phyloP scores from a whole-genome alignment of 2,329 filamentous ascomycete species.

The Alternaria rosae region DNA sequence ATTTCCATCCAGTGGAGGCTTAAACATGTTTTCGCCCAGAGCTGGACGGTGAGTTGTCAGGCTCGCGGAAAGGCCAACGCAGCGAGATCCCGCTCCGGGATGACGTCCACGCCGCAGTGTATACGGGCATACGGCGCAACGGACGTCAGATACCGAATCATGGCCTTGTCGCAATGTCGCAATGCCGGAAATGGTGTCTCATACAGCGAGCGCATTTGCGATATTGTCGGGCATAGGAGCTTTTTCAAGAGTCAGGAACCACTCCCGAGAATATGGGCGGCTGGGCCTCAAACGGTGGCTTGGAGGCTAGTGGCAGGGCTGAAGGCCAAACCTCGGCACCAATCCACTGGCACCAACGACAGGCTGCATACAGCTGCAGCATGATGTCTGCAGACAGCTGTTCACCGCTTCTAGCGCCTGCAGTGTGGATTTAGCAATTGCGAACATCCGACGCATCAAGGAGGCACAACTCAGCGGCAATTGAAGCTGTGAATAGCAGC shows the following conservation, averaged over 20 bases:
- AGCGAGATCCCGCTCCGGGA: conserved; percentile 21
- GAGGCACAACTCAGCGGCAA: background rate
- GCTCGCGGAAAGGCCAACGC: conserved; percentile 30
- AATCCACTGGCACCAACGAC: conserved; percentile 16
- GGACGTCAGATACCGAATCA: conserved; percentile 12
- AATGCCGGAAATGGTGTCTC: background rate
- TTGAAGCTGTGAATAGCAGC: background rate
- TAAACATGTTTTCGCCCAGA: conserved; percentile 2
- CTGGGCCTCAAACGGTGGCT: conserved; percentile 39
- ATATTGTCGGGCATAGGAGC: conserved; percentile 9
- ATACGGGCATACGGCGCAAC: background rate
- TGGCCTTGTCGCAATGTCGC: background rate
- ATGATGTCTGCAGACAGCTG: conserved; percentile 44
- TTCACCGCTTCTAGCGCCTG: conserved; percentile 35
- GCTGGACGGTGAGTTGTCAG: conserved; percentile 34
- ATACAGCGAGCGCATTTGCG: conserved; percentile 2
- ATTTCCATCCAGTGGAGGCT: background rate
- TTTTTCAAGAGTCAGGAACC: conserved; percentile 39
- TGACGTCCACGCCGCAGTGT: conserved; percentile 17
- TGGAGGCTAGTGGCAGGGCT: conserved; percentile 29
- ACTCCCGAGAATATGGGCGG: conserved; percentile 28
- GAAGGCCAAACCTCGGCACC: conserved; percentile 36
- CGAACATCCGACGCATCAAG: background rate
- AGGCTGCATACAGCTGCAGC: conserved; percentile 32
- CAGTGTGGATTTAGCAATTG: conserved; percentile 5